Base-by-base conservation (phyloP, 2,329 filamentous ascomycete genomes). In the Fusarium coicis region DNA sequence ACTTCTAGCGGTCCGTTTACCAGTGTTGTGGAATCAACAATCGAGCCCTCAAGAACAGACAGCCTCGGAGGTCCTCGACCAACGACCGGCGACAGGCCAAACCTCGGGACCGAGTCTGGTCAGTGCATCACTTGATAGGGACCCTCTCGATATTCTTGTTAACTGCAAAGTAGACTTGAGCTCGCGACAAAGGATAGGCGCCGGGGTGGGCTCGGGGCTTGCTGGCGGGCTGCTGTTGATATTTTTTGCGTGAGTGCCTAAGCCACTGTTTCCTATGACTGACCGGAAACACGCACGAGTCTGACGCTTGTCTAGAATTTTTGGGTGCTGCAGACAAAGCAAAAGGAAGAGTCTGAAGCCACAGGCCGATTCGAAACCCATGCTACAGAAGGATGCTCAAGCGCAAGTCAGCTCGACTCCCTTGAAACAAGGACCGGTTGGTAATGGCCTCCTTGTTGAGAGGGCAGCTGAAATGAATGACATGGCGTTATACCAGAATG, bases 191-290 rank as follows among this genome's bases (percentile, higher is more conserved):
- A 64, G 62, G n/a, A 39, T 72, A 26, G 68, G 64, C 5, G 64
- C 58, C 10, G 68, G 58, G 3, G 39, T 72, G 34, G 70, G 71
- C 43, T 64, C 68, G 2, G 62, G 53, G 5, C 28, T 62, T 15
- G 54, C 34, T 42, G 73, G 59, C 8, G 39, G 57, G 5, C 57
- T 76, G 19, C 30, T 70, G 21, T 19, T 74, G n/a, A 52, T 66
- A 21, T 68, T 76, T 58, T 67, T 76, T 19, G 49, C 30, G 54
- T 54, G 37, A 62, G 71, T 60, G n/a, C n/a, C 49, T 18, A 26
- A 34, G 15, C n/a, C 23, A 46, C 5, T 16, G 36, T n/a, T 18
- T 14, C 28, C 39, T 36, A 12, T 40, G 26, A 39, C 18, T n/a
- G 37, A 12, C 18, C 10, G 14, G 30, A 30, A 23, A 62, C 49